Conservation (phyloP, 2,329 filamentous ascomycete species). For the Phialocephala subalpina region DNA sequence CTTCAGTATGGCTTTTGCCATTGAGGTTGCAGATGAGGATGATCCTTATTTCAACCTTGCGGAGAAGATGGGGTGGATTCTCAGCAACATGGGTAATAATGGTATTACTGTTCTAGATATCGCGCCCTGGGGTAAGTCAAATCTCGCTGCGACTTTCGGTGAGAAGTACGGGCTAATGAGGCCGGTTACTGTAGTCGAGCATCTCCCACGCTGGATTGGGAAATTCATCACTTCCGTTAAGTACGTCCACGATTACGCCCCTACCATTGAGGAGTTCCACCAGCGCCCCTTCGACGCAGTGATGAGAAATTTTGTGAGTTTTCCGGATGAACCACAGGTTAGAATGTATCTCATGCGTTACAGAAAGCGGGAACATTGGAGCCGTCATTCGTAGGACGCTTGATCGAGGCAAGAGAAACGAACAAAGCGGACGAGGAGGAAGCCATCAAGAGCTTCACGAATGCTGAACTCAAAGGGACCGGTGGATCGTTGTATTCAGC, state of each 20-base stretch:
- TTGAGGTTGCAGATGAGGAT: slow-evolving; percentile 45
- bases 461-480: slow-evolving; percentile 52
- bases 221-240: slow-evolving; percentile 31
- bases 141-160: slow-evolving; percentile 23
- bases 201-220: slow-evolving; percentile 16
- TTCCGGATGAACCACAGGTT: background rate
- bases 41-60: slow-evolving; percentile 51
- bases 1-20: slow-evolving; percentile 51
- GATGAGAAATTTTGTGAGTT: slow-evolving; percentile 18
- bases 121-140: slow-evolving; percentile 49
- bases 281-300: slow-evolving; percentile 48
- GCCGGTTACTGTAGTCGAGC: slow-evolving; percentile 24
- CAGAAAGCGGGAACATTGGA: slow-evolving; percentile 15
- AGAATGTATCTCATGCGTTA: slow-evolving; percentile 15
- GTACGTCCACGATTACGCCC: slow-evolving; percentile 34
- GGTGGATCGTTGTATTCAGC: slow-evolving; percentile 57
- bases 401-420: slow-evolving; percentile 18
- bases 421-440: slow-evolving; percentile 14
- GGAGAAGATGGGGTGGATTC: slow-evolving; percentile 32
- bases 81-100: slow-evolving; percentile 43
- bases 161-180: background rate
- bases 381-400: slow-evolving; percentile 23
- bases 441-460: slow-evolving; percentile 22
- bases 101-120: slow-evolving; percentile 56
- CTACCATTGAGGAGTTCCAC: slow-evolving; percentile 49